Evolutionary conservation across 2,329 filamentous ascomycete genomes (phyloP).

Genomic region (Exophiala sp.): DNA sequence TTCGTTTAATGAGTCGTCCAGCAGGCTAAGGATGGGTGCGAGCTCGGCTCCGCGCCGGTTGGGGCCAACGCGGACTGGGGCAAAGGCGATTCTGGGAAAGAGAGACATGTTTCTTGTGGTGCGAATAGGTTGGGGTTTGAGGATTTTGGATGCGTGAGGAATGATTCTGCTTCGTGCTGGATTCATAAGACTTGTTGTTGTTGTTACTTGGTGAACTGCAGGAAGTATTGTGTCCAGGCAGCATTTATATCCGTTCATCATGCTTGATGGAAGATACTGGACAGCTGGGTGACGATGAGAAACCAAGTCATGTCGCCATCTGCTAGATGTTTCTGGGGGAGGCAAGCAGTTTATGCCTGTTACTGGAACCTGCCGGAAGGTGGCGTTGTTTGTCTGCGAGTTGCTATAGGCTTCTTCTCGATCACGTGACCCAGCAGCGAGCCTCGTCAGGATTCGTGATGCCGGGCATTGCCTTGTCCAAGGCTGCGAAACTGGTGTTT

Average conservation of each 20-base stretch:
- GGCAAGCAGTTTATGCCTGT: slow-evolving; percentile 19
- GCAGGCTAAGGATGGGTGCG: slow-evolving; percentile 42
- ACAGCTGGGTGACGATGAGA: slow-evolving; percentile 15
- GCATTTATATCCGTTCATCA: slow-evolving; percentile 22
- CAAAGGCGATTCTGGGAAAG: slow-evolving; percentile 33
- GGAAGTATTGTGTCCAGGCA: slow-evolving; percentile 8
- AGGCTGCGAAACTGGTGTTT: too few relatives aligned
- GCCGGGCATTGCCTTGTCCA: not conserved
- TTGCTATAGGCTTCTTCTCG: slow-evolving; percentile 14
- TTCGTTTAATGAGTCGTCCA: slow-evolving; percentile 37
- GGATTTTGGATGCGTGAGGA: slow-evolving; percentile 20
- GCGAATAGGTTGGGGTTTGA: slow-evolving; percentile 15
- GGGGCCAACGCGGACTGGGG: slow-evolving; percentile 24
- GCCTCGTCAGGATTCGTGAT: not conserved
- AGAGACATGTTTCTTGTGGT: slow-evolving; percentile 35
- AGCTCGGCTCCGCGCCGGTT: slow-evolving; percentile 34
- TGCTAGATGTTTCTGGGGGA: slow-evolving; percentile 23
- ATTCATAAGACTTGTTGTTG: slow-evolving; percentile 28
- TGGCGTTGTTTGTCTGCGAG: slow-evolving; percentile 19
- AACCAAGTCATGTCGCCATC: slow-evolving; percentile 16
- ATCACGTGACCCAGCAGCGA: slow-evolving; percentile 15
- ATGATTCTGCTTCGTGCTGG: slow-evolving; percentile 21
- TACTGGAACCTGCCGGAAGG: slow-evolving; percentile 19
- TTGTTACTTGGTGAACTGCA: slow-evolving; percentile 23
- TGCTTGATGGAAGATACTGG: slow-evolving; percentile 21